Evolutionary conservation across 2,329 filamentous ascomycete genomes (phyloP).

Genomic region (Macrophomina phaseolina): DNA sequence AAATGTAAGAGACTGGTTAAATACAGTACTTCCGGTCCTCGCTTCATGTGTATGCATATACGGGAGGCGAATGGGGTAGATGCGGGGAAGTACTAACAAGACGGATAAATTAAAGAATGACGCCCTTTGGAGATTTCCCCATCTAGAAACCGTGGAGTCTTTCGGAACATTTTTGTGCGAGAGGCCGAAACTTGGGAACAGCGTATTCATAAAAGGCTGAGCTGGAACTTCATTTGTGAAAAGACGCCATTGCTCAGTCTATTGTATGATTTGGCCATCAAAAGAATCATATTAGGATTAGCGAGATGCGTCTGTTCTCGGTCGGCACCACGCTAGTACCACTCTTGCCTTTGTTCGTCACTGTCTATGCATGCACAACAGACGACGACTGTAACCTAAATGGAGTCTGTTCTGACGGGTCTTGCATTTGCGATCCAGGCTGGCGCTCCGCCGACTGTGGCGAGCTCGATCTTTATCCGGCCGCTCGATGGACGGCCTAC

Average conservation of each 20-base stretch:
- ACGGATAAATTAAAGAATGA: background rate
- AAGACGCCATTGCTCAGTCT: too few species aligned
- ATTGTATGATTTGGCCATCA: too few species aligned
- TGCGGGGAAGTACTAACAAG: slow-evolving; percentile 1
- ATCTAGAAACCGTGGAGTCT: background rate
- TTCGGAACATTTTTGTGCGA: background rate
- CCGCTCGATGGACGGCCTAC: slow-evolving; percentile 50
- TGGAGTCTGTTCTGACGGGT: slow-evolving; percentile 40
- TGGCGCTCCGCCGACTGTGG: slow-evolving; percentile 55
- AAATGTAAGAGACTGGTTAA: too few species aligned
- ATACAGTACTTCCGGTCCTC: too few species aligned
- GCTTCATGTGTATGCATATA: background rate
- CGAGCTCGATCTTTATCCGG: slow-evolving; percentile 52
- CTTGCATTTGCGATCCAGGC: slow-evolving; percentile 46
- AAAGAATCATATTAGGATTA: background rate
- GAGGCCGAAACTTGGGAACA: background rate
- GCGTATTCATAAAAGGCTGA: background rate
- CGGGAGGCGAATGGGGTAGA: background rate
- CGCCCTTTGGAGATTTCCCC: background rate
- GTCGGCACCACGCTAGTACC: background rate
- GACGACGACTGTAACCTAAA: slow-evolving; percentile 50
- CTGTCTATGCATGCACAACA: slow-evolving; percentile 32
- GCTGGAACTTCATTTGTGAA: too few species aligned
- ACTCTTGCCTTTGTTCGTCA: background rate
- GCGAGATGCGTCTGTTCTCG: background rate